Evolutionary conservation across 2,329 filamentous ascomycete species (phyloP).

Genomic region (Gnomoniopsis sp.): DNA sequence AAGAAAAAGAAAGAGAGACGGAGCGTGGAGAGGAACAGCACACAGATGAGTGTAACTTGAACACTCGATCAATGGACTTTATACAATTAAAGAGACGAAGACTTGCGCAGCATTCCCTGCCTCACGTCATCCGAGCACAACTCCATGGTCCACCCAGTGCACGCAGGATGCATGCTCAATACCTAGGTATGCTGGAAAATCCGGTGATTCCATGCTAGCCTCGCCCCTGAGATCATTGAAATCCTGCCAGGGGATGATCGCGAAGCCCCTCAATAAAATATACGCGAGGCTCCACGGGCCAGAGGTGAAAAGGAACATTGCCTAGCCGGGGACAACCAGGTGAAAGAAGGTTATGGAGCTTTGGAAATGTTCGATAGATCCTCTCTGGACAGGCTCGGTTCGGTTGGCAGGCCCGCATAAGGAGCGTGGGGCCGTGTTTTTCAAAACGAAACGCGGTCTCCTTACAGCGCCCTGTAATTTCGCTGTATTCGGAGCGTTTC

Average conservation of each 20-base stretch:
- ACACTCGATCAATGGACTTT: neutral
- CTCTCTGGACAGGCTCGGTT: neutral
- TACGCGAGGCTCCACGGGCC: neutral
- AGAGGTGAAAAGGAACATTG: too few species aligned
- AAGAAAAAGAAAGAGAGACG: neutral
- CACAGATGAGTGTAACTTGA: neutral
- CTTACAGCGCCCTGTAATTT: neutral
- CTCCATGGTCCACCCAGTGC: too few species aligned
- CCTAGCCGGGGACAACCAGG: neutral
- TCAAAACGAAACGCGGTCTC: slow-evolving; percentile 3
- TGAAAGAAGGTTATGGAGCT: too few species aligned
- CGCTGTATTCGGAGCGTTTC: neutral
- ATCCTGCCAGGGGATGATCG: neutral
- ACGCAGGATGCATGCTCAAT: too few species aligned
- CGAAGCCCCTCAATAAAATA: neutral
- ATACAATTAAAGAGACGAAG: neutral
- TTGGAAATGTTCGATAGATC: neutral
- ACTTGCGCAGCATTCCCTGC: too few species aligned
- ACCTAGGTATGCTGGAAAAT: too few species aligned
- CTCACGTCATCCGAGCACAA: too few species aligned
- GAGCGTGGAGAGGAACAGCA: neutral
- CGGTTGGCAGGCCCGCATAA: neutral
- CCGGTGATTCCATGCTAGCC: too few species aligned
- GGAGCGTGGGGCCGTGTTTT: neutral
- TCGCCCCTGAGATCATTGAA: neutral